Base-by-base conservation (phyloP, 805 yeast genomes). In the Metschnikowia bowlesiae region DNA sequence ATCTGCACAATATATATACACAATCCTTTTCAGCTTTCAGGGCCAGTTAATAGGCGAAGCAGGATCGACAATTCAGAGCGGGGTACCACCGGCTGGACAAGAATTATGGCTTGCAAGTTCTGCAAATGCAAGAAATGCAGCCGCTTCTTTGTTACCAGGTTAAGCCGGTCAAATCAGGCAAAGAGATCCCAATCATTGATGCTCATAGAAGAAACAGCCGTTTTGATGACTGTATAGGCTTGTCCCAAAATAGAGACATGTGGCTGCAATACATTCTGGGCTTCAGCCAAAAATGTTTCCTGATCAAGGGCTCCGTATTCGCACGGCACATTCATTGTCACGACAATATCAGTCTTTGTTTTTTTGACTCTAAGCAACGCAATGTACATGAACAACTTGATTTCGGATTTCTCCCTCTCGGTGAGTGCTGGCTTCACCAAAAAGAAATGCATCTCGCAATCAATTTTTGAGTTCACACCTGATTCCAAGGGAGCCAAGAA, bases 271-370 rank as follows among this genome's bases (percentile, higher is more conserved):
- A 47, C 41, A 7, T 43, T 30, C 13, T 49, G 55, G 10, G 50
- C 57, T 39, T 36, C 52, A n/a, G 43, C 30, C 31, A 50, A 39
- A 30, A 53, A 55, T 16, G 31, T 38, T 28, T 52, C 52, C 13
- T 50, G 46, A 10, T 48, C 49, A 30, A 58, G 46, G 11, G 42
- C 52, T 2, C 50, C 57, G 7, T 39, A 35, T 22, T 51, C 53
- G n/a, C 54, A 48, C 8, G 88, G 87, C 2, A 83, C 73, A 55
- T 85, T 84, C 59, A 79, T 73, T 3, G 86, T 75, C 11, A 87
- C 62, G 38, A 86, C 61, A 3, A 83, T 71, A 65, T 87, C 96
- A 0, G 91, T 83, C 2, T 68, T 68, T 1, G 69, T 80, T 44
- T 73, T 73, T 9, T 62, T 55, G 28, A 85, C 57, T 48, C 91